phyloP scores from a whole-genome alignment of 2,329 filamentous ascomycete species.

The Sporothrix pseudoabietina region DNA sequence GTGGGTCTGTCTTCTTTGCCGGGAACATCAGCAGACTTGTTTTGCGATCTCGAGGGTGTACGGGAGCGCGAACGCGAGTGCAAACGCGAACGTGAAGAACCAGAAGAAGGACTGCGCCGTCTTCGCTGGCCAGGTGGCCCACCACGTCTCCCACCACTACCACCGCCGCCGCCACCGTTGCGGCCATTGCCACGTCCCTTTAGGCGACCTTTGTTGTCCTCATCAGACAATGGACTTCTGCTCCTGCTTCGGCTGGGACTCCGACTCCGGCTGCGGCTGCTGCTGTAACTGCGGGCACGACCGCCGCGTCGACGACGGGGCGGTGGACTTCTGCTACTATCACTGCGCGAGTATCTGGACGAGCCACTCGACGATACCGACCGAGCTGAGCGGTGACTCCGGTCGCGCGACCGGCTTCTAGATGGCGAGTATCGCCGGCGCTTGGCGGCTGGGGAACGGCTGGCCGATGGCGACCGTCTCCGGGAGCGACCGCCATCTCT shows the following conservation, averaged over 20 bases:
- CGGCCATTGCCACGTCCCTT: slow-evolving; percentile 23
- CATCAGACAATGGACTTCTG: slow-evolving; percentile 33
- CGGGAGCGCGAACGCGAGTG: slow-evolving; percentile 41
- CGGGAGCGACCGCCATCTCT: slow-evolving; percentile 43
- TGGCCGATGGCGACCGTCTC: slow-evolving; percentile 46
- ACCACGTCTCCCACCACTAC: neutral
- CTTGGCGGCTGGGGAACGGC: slow-evolving; percentile 47
- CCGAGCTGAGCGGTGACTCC: slow-evolving; percentile 44
- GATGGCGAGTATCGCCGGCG: slow-evolving; percentile 55
- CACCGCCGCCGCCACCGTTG: slow-evolving; percentile 18
- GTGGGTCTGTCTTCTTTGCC: slow-evolving; percentile 50
- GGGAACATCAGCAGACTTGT: slow-evolving; percentile 61
- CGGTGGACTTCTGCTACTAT: slow-evolving; percentile 31
- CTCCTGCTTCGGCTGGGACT: slow-evolving; percentile 41
- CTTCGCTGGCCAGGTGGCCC: slow-evolving; percentile 41
- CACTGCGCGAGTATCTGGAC: slow-evolving; percentile 41
- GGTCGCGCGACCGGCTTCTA: slow-evolving; percentile 50
- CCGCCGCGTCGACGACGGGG: slow-evolving; percentile 35
- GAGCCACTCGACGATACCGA: slow-evolving; percentile 45
- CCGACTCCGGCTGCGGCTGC: slow-evolving; percentile 39
- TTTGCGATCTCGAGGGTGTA: slow-evolving; percentile 47
- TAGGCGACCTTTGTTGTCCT: neutral
- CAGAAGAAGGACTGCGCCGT: slow-evolving; percentile 53
- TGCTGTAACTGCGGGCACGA: slow-evolving; percentile 35
- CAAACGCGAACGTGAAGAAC: slow-evolving; percentile 52